A percentile compares a stretch with the other conserved stretches of the same genome.
Conservation (phyloP, 768 basidiomycete genomes). For the Boletellus ananas region DNA sequence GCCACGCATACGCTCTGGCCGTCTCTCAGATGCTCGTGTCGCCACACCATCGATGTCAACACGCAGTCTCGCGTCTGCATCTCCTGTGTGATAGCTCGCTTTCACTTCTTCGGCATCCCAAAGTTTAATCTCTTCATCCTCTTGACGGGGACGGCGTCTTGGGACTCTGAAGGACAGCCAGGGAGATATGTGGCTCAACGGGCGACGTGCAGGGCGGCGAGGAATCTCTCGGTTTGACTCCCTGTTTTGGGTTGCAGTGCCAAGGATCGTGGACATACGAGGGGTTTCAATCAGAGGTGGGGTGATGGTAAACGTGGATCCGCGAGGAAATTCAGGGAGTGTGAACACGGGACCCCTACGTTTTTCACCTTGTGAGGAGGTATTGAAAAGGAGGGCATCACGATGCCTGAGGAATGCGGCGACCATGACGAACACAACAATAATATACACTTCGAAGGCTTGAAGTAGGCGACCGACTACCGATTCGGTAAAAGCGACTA, state of each 20-base stretch:
- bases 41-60: slow-evolving; percentile 1
- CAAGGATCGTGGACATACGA: slow-evolving; percentile 20
- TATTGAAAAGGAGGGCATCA: not conserved
- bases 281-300: slow-evolving; percentile 24
- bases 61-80: not conserved
- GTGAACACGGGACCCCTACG: slow-evolving; percentile 1
- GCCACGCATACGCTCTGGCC: slow-evolving; percentile 4
- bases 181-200: slow-evolving; percentile 33
- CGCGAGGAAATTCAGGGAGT: slow-evolving; percentile 26
- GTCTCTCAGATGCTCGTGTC: slow-evolving; percentile 7
- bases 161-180: slow-evolving; percentile 36
- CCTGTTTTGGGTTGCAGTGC: slow-evolving; percentile 1
- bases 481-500: slow-evolving; percentile 69
- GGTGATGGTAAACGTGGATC: slow-evolving; percentile 24
- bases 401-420: slow-evolving; percentile 34
- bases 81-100: slow-evolving; percentile 7
- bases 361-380: not conserved
- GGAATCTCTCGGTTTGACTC: slow-evolving; percentile 10
- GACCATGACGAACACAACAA: slow-evolving; percentile 57
- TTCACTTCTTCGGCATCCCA: slow-evolving; percentile 34
- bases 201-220: slow-evolving; percentile 15
- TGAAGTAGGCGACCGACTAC: slow-evolving; percentile 64
- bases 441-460: slow-evolving; percentile 58
- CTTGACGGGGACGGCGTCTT: slow-evolving; percentile 19
- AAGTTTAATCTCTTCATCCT: slow-evolving; percentile 29